Percentiles rank a stretch among this genome's conserved stretches.
Evolutionary conservation across 495 filamentous ascomycete genomes (phyloP).

Genomic region (Parachaetomium inaequale): DNA sequence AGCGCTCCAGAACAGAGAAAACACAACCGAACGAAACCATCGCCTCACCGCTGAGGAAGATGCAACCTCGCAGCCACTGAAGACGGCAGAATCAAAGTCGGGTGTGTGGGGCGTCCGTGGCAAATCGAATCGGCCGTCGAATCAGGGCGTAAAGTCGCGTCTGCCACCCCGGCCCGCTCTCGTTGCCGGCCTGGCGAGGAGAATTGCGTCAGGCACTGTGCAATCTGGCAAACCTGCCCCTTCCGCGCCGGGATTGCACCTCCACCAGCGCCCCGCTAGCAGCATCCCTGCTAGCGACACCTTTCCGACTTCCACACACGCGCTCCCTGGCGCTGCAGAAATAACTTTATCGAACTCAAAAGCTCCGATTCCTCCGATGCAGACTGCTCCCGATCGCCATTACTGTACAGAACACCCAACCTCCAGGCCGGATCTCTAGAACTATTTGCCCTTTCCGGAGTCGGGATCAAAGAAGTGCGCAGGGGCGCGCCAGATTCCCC

Average conservation of each 20-base stretch:
- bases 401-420: too few relatives aligned
- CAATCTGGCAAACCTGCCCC: constrained; percentile 14
- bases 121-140: constrained; percentile 24
- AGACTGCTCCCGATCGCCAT: not conserved
- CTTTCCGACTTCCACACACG: not conserved
- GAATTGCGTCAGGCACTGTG: constrained; percentile 28
- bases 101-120: constrained; percentile 26
- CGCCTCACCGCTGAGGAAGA: constrained; percentile 15
- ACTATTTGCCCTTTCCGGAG: not conserved
- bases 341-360: not conserved
- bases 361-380: not conserved
- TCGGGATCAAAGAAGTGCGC: constrained; percentile 6
- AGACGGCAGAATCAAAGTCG: constrained; percentile 16
- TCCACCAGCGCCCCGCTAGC: not conserved
- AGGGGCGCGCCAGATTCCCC: constrained; percentile 22
- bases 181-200: constrained; percentile 10
- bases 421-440: not conserved
- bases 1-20: not conserved
- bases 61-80: constrained; percentile 14
- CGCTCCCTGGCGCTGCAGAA: not conserved
- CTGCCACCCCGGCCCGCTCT: constrained; percentile 3
- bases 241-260: not conserved
- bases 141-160: constrained; percentile 21
- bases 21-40: not conserved
- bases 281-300: constrained; percentile 6